These are phyloP conservation scores for Botryotinia calthae DNA, from an alignment of 2,329 filamentous ascomycete species.

Conservation along the genomic window DNA sequence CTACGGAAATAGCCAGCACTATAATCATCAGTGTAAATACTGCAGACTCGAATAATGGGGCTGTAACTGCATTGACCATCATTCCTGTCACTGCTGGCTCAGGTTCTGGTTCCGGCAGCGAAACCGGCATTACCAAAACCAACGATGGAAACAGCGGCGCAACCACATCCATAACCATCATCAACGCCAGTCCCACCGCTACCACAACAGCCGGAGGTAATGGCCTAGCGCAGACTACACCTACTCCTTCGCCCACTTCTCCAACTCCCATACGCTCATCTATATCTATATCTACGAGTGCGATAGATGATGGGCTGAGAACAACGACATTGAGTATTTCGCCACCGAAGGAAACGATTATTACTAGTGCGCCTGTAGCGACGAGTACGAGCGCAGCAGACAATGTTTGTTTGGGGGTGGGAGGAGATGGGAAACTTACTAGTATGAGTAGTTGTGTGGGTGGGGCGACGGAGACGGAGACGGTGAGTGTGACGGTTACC, in stretches of 20 bases:
- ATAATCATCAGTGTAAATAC: neutral
- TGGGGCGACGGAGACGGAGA: neutral
- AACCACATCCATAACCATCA: neutral
- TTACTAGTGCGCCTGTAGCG: neutral
- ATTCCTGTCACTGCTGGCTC: neutral
- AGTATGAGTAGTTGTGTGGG: conserved; percentile 6
- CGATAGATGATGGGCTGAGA: neutral
- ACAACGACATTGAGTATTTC: neutral
- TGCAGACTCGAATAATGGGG: neutral
- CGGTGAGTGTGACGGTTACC: neutral
- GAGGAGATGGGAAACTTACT: neutral
- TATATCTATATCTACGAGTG: neutral
- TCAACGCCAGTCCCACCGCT: neutral
- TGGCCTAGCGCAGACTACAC: neutral
- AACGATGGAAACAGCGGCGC: neutral
- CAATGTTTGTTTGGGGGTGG: neutral
- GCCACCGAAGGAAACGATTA: neutral
- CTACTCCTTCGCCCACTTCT: too few relatives aligned
- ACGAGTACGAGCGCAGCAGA: neutral
- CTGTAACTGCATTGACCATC: neutral
- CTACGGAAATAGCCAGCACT: neutral
- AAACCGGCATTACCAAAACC: neutral
- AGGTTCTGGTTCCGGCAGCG: neutral
- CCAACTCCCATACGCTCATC: neutral
- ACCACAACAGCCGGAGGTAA: neutral